Percentiles rank a stretch among this genome's conserved stretches.
Evolutionary conservation across 495 filamentous ascomycete genomes (phyloP).

Genomic region (Acidomyces sp.): DNA sequence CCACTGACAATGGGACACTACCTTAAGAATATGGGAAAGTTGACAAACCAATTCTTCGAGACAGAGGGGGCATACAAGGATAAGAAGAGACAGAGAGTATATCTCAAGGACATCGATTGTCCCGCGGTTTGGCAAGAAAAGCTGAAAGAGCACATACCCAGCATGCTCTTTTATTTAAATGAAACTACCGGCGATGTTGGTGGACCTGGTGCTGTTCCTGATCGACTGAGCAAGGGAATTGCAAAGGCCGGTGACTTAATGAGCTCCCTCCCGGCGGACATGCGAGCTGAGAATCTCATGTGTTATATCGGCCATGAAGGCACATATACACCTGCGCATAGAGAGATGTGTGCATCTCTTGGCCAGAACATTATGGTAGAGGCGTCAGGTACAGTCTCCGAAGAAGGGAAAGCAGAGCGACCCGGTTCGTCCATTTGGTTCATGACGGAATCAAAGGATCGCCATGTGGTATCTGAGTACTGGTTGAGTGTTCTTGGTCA

Average conservation of each 20-base stretch:
- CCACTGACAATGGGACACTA: slow-evolving; percentile 80
- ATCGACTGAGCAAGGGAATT: slow-evolving; percentile 36
- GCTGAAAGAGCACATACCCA: slow-evolving; percentile 62
- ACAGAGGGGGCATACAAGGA: slow-evolving; percentile 53
- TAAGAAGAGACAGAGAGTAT: slow-evolving; percentile 64
- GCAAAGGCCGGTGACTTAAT: slow-evolving; percentile 75
- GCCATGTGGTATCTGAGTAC: slow-evolving; percentile 75
- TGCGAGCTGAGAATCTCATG: slow-evolving; percentile 93
- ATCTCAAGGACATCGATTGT: slow-evolving; percentile 92
- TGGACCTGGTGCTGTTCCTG: slow-evolving; percentile 35
- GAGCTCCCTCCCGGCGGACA: slow-evolving; percentile 71
- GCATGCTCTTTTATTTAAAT: slow-evolving; percentile 73
- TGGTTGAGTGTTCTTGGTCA: slow-evolving; percentile 84
- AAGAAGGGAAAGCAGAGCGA: slow-evolving; percentile 52
- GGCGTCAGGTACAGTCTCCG: slow-evolving; percentile 44
- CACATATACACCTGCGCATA: slow-evolving; percentile 89
- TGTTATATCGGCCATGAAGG: slow-evolving; percentile 97
- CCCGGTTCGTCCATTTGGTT: slow-evolving; percentile 92
- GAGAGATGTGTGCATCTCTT: slow-evolving; percentile 93
- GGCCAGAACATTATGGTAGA: slow-evolving; percentile 98
- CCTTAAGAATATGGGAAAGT: slow-evolving; percentile 61
- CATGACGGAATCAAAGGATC: slow-evolving; percentile 89
- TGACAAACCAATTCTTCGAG: slow-evolving; percentile 57
- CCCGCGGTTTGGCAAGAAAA: slow-evolving; percentile 70
- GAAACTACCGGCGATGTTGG: slow-evolving; percentile 49